Base-by-base conservation (phyloP, 371 early-diverging fungal species). In the Chytridiales sp. region DNA sequence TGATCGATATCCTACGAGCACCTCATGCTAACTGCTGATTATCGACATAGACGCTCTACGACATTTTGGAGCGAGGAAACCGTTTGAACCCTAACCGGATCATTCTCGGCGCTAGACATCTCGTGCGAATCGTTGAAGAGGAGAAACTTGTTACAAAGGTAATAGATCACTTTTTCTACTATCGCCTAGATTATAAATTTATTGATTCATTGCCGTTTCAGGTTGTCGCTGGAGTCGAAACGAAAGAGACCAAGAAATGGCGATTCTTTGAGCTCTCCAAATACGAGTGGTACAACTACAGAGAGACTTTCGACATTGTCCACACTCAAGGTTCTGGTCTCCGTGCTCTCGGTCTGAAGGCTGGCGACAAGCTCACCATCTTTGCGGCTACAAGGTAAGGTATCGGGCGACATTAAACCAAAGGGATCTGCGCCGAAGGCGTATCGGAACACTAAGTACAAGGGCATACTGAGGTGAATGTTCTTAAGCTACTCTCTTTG, bases 371-470 rank as follows among this genome's bases (percentile, higher is more conserved):
- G 61, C 54, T 90, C 6, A 85, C 85, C 48, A 72, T 91, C 27
- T 93, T 85, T 52, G 87, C 88, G n/a, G 67, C 84, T 40, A 93
- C 93, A 57, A 85, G 81, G 88, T 88, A 78, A 74, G 71, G 31
- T 13, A 13, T 1, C 35, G 52, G 19, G 9, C n/a, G 47, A 49
- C 21, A 31, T 19, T 49, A n/a, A n/a, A n/a, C n/a, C n/a, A n/a
- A n/a, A n/a, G n/a, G n/a, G n/a, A n/a, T n/a, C n/a, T n/a, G n/a
- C n/a, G n/a, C n/a, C n/a, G n/a, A n/a, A n/a, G n/a, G n/a, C n/a
- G n/a, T n/a, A n/a, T n/a, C n/a, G n/a, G n/a, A n/a, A n/a, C n/a
- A n/a, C n/a, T n/a, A n/a, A n/a, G n/a, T n/a, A n/a, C n/a, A n/a
- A n/a, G n/a, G n/a, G n/a, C n/a, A n/a, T n/a, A n/a, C 24, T 48